Conservation (phyloP, 2,329 filamentous ascomycete genomes). For the Emmonsia crescens region DNA sequence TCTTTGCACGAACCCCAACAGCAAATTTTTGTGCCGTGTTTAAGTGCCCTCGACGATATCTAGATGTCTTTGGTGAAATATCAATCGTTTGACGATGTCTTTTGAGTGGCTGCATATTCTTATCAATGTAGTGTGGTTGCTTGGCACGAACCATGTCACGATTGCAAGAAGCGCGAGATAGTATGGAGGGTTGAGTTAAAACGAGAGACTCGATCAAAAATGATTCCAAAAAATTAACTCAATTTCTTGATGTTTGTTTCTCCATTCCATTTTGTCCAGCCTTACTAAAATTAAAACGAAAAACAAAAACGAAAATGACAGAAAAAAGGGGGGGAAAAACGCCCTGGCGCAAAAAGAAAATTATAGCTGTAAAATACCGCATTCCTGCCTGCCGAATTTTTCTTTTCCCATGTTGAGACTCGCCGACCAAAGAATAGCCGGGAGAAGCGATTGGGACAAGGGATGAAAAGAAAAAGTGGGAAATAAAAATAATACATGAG, state of each 20-base stretch:
- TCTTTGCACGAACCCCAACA: not conserved
- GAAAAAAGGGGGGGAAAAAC: not conserved
- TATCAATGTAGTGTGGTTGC: not conserved
- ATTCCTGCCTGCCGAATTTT: not conserved
- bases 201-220: not conserved
- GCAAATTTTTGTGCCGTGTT: not conserved
- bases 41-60: not conserved
- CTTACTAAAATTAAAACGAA: not conserved
- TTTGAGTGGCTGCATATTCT: not conserved
- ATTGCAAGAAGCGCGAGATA: not conserved
- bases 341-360: not conserved
- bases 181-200: not conserved
- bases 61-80: not conserved
- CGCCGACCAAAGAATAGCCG: not conserved
- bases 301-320: not conserved
- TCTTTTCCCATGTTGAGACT: not conserved
- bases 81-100: not conserved
- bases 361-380: not conserved
- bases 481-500: conserved; percentile 1
- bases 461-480: conserved; percentile 6
- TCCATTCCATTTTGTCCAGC: not conserved
- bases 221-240: not conserved
- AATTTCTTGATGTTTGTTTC: not conserved
- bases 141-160: not conserved
- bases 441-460: not conserved